phyloP scores from a whole-genome alignment of 2,329 filamentous ascomycete genomes.

The Stylonectria norvegica region DNA sequence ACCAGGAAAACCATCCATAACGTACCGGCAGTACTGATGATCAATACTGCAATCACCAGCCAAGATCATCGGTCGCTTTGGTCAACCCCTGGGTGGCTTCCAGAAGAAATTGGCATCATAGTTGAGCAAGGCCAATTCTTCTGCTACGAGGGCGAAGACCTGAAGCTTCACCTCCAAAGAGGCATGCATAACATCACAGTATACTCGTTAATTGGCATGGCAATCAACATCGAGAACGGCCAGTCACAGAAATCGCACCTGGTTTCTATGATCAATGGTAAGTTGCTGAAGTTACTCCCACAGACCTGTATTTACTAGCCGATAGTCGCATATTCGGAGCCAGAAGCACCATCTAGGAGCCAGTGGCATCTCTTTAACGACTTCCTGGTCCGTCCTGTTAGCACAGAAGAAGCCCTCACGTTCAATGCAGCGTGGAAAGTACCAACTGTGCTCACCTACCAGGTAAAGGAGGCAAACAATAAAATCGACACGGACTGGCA shows the following conservation, averaged over 20 bases:
- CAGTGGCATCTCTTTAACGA: slow-evolving; percentile 98
- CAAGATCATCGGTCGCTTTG: slow-evolving; percentile 77
- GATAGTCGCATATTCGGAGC: slow-evolving; percentile 63
- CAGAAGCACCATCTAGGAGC: slow-evolving; percentile 55
- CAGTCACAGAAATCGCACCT: slow-evolving; percentile 86
- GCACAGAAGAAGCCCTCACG: slow-evolving; percentile 76
- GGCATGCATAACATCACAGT: slow-evolving; percentile 79
- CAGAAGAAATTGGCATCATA: slow-evolving; percentile 89
- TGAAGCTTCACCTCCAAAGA: slow-evolving; percentile 74
- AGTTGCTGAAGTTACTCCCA: background rate
- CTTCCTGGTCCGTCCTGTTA: slow-evolving; percentile 81
- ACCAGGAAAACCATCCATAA: slow-evolving; percentile 81
- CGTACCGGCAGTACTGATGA: slow-evolving; percentile 79
- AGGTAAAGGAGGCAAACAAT: slow-evolving; percentile 77
- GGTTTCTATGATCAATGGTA: slow-evolving; percentile 84
- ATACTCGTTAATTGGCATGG: slow-evolving; percentile 87
- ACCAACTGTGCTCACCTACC: slow-evolving; percentile 83
- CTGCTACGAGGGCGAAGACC: slow-evolving; percentile 89
- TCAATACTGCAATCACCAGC: slow-evolving; percentile 75
- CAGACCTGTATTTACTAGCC: slow-evolving; percentile 10
- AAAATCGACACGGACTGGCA: slow-evolving; percentile 85
- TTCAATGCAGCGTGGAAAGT: slow-evolving; percentile 93
- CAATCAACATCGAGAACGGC: slow-evolving; percentile 83
- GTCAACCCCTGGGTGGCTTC: slow-evolving; percentile 86
- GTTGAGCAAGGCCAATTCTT: slow-evolving; percentile 89